Base-by-base conservation (phyloP, 192 early-diverging fungal genomes). In the Cetraspora pellucida region DNA sequence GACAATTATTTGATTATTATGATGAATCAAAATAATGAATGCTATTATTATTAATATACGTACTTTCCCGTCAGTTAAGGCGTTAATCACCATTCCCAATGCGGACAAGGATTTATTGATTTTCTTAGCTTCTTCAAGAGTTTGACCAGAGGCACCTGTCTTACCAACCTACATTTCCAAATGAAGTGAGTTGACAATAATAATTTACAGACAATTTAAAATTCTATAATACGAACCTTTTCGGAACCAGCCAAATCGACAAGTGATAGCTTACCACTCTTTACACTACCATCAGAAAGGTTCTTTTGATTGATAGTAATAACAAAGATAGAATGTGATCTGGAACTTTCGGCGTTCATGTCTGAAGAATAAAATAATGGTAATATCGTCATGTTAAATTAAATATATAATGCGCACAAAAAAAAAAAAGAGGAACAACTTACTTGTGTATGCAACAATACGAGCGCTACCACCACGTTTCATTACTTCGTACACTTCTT, bases 241-340 rank as follows among this genome's bases (percentile, higher is more conserved):
- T 99, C 97, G 21, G 96, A 98, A 78, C 98, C 98, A 25, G 98
- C 98, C 80, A 99, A 86, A 93, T 99, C 98, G 46, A 98, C 98
- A 58, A 99, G 86, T 67, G 93, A 98, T 63, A 98, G 86, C 72
- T 95, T 94, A 63, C 97, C 97, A 61, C 91, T 91, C 82, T 94
- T 95, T 63, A 89, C 91, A 80, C 91, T 93, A 61, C 98, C 98
- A 75, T 90, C 92, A 31, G 85, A 82, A 65, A 96, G 81, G 82
- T 98, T 97, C 87, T 98, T 98, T 85, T 97, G 94, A 28, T 89
- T 93, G 74, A 99, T 92, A n/a, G 95, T 95, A 49, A 98, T 87
- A 31, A 97, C 91, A 82, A 99, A 98, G 79, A 98, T 98, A 71
- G 97, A 98, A 88, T 99, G 98, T 78, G 90, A 92, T 52, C 98